These are phyloP conservation scores for Trypanosoma conorhini DNA, from an alignment of 208 protist species.

Conservation along the genomic window DNA sequence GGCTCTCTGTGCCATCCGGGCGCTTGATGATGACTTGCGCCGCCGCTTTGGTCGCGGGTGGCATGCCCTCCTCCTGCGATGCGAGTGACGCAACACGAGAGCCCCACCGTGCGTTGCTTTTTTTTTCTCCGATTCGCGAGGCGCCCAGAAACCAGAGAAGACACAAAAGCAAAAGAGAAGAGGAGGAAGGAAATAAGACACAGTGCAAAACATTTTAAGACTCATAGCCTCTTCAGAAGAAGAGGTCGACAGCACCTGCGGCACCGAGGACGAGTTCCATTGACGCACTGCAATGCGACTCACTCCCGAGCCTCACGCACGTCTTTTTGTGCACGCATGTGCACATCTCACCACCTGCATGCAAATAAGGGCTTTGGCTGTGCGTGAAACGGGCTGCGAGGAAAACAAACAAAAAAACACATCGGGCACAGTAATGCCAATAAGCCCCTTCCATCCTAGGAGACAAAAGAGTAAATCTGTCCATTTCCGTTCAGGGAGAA, in stretches of 20 bases:
- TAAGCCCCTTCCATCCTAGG: no score
- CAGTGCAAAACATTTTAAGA: no score
- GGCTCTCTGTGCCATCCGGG: constrained; percentile 59
- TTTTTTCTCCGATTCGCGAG: background rate
- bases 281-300: no score
- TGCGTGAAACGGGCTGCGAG: no score
- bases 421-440: no score
- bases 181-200: constrained; percentile 1
- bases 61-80: constrained; percentile 12
- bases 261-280: no score
- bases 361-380: no score
- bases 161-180: background rate
- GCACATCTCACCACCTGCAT: background rate
- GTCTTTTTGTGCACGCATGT: background rate
- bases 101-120: background rate
- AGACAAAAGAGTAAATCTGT: no score
- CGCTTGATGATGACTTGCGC: constrained; percentile 66
- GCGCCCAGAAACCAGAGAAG: background rate
- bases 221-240: background rate
- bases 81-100: background rate
- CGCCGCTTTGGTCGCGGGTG: constrained; percentile 36
- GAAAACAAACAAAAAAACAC: no score
- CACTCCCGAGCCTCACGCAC: no score
- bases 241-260: background rate
- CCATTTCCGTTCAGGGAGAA: no score